Percentiles rank a stretch among this genome's conserved stretches.
These are phyloP conservation scores for Talaromyces nanjingensis DNA, from an alignment of 495 filamentous ascomycete genomes.

Conservation along the genomic window DNA sequence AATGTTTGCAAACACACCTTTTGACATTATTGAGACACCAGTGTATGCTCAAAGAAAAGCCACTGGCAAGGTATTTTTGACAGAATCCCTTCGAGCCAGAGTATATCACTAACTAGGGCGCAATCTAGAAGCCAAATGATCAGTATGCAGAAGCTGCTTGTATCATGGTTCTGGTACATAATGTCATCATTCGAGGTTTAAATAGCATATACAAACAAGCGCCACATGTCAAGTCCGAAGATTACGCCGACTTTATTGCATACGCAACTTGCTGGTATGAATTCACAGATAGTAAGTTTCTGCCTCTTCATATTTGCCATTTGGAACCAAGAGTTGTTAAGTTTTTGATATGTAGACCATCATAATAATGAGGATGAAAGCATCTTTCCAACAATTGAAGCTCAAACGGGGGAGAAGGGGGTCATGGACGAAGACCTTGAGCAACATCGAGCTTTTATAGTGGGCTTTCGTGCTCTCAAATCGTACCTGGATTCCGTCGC, in stretches of 20 bases:
- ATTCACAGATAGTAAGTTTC: slow-evolving; percentile 1
- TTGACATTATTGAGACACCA: not conserved
- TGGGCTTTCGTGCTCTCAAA: not conserved
- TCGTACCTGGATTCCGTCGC: not conserved
- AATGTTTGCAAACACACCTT: not conserved
- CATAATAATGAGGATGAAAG: not conserved
- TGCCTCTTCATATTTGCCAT: not conserved
- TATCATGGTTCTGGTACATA: not conserved
- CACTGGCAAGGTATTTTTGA: not conserved
- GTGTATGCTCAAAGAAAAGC: not conserved
- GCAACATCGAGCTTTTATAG: not conserved
- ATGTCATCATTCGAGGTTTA: slow-evolving; percentile 5
- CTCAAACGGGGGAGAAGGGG: not conserved
- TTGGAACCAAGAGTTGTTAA: not conserved
- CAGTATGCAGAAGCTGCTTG: slow-evolving; percentile 1
- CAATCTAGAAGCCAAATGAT: slow-evolving; percentile 2
- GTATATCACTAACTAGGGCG: not conserved
- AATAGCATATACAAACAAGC: slow-evolving; percentile 3
- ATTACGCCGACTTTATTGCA: not conserved
- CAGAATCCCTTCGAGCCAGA: not conserved
- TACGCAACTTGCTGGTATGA: not conserved
- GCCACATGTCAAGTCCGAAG: not conserved
- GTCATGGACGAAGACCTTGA: not conserved
- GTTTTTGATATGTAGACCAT: not conserved
- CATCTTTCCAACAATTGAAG: slow-evolving; percentile 2